These are phyloP conservation scores for Populus alba DNA, from an alignment of 345 rosid genomes.

Conservation along the genomic window DNA sequence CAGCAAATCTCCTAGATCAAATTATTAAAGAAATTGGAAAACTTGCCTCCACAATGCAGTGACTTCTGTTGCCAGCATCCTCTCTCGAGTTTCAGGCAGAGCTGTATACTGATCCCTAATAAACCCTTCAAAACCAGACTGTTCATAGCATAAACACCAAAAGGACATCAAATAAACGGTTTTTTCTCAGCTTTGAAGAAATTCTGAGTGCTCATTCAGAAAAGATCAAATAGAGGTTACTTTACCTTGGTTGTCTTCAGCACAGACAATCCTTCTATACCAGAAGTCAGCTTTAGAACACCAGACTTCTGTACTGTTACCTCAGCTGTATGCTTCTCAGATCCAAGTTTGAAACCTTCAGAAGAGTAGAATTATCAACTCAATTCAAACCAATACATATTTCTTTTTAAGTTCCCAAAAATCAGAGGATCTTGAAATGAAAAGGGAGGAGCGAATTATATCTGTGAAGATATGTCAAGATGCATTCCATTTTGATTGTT, in stretches of 20 bases:
- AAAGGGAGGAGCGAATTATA: background rate
- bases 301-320: slow-evolving; percentile 68
- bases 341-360: slow-evolving; percentile 91
- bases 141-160: slow-evolving; percentile 32
- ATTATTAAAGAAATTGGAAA: background rate
- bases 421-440: background rate
- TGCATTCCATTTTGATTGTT: too few relatives aligned
- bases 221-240: slow-evolving; percentile 2
- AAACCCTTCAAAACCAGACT: slow-evolving; percentile 97
- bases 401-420: background rate
- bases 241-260: slow-evolving; percentile 88
- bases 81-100: slow-evolving; percentile 86
- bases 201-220: background rate
- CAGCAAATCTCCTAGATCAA: background rate
- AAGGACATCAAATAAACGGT: background rate
- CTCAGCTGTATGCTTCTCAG: slow-evolving; percentile 84
- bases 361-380: background rate
- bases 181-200: too few relatives aligned
- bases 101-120: slow-evolving; percentile 79
- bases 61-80: slow-evolving; percentile 88
- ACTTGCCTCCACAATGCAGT: slow-evolving; percentile 84
- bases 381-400: background rate
- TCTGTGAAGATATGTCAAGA: background rate
- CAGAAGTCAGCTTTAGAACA: slow-evolving; percentile 55
- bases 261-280: slow-evolving; percentile 68